Base-by-base conservation (phyloP, 176 grass and related monocot species). In the Dendrocalamus sinicus region DNA sequence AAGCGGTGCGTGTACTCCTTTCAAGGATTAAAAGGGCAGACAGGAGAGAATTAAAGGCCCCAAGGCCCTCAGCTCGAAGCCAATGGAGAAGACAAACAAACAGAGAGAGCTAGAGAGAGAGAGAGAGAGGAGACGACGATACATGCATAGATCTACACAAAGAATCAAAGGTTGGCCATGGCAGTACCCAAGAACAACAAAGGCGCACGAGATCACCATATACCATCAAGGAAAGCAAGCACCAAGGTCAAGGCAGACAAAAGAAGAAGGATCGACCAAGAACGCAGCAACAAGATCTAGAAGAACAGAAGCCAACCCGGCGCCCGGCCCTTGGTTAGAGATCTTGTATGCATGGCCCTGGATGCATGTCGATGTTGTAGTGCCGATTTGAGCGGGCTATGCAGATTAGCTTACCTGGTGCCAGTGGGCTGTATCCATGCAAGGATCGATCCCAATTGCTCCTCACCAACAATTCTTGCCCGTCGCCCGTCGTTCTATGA, bases 401-500 rank as follows among this genome's bases (percentile, higher is more conserved):
- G 76, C 48, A 53, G 78, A 76, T 37, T 15, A 84, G 57, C 35
- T 89, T 81, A 94, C 93, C 92, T 97, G 95, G 53, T 86, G 88
- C 95, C 95, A 97, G 83, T 89, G 92, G 55, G 90, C 86, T 17
- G 95, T 79, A 79, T 97, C 95, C 95, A 97, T 97, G 84, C 90
- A 92, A 89, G 75, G 76, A 72, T 91, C 62, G 76, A 70, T 75
- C 86, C 58, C 71, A 87, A 85, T 73, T 73, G 53, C 68, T 69
- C 66, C 57, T 83, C 59, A 0, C 59, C 67, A n/a, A 67, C 62
- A 83, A 68, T 87, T 67, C 73, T 60, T 24, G 16, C 58, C 13
- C 9, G 26, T 39, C 2, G 75, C 14, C 63, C 9, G 26, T 39
- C 2, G 75, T 20, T 63, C 65, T 78, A 71, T 24, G 74, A 65